Conservation (phyloP, 306 rosid genomes). For the Arachis stenosperma region DNA sequence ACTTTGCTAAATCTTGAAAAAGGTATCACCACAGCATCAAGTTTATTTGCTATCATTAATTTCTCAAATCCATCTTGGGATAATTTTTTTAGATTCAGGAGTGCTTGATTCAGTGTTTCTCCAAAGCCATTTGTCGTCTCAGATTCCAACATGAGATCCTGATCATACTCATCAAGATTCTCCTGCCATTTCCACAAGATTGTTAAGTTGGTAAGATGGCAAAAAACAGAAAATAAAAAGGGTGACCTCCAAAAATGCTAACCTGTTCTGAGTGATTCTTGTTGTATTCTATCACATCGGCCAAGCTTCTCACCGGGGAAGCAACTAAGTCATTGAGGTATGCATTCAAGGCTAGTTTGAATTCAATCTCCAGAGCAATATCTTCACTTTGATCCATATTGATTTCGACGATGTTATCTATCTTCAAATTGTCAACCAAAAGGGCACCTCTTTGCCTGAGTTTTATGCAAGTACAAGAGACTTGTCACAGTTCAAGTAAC, state of each 20-base stretch:
- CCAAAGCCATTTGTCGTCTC: slow-evolving; percentile 44
- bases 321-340: slow-evolving; percentile 50
- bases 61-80: slow-evolving; percentile 46
- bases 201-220: neutral
- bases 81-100: slow-evolving; percentile 31
- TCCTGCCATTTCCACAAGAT: slow-evolving; percentile 44
- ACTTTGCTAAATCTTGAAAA: slow-evolving; percentile 12
- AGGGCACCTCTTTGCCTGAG: slow-evolving; percentile 57
- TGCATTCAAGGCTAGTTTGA: slow-evolving; percentile 56
- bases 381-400: slow-evolving; percentile 37
- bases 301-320: slow-evolving; percentile 55
- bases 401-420: slow-evolving; percentile 35
- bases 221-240: too few species aligned
- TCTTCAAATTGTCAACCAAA: slow-evolving; percentile 53
- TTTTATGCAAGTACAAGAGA: slow-evolving; percentile 18
- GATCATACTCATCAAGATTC: slow-evolving; percentile 42
- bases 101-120: slow-evolving; percentile 24
- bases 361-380: slow-evolving; percentile 51
- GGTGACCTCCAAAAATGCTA: neutral
- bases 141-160: slow-evolving; percentile 41
- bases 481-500: neutral
- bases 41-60: slow-evolving; percentile 39
- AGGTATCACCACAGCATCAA: slow-evolving; percentile 61
- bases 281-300: slow-evolving; percentile 64
- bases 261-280: slow-evolving; percentile 44